Evolutionary conservation across 495 filamentous ascomycete genomes (phyloP).

Genomic region (Penicillium simplicissimum): DNA sequence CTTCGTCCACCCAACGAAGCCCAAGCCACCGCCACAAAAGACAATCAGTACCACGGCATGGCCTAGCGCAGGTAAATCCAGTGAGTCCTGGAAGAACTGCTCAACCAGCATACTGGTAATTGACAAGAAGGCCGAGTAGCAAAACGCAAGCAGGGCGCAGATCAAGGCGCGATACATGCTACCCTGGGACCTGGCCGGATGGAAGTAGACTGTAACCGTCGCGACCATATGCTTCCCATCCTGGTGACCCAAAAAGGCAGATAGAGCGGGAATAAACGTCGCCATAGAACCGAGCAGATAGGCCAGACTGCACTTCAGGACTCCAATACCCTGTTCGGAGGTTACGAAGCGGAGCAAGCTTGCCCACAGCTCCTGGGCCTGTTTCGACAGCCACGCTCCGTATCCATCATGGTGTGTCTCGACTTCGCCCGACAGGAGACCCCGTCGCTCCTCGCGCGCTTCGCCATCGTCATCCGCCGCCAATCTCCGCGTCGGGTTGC

Average conservation of each 20-base stretch:
- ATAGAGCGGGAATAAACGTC: conserved; percentile 77
- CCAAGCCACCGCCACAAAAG: conserved; percentile 86
- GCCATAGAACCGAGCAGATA: conserved; percentile 87
- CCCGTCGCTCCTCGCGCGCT: conserved; percentile 39
- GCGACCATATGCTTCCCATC: conserved; percentile 97
- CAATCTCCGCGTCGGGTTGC: conserved; percentile 24
- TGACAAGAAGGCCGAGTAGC: conserved; percentile 78
- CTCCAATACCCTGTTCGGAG: conserved; percentile 66
- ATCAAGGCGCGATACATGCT: conserved; percentile 89
- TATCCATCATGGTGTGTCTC: conserved; percentile 15
- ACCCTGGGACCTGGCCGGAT: conserved; percentile 86
- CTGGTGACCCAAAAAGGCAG: conserved; percentile 73
- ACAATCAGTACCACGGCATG: conserved; percentile 81
- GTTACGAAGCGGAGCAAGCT: conserved; percentile 40
- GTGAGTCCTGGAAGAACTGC: conserved; percentile 66
- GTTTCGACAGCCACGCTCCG: conserved; percentile 15
- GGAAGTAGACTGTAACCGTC: conserved; percentile 92
- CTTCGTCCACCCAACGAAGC: conserved; percentile 91
- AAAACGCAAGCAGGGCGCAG: conserved; percentile 78
- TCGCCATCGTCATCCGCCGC: conserved; percentile 13
- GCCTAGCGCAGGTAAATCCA: conserved; percentile 66
- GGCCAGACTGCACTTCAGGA: conserved; percentile 91
- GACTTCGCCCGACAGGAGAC: conserved; percentile 40
- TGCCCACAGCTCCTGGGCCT: conserved; percentile 15
- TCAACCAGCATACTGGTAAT: conserved; percentile 86